These are phyloP conservation scores for Umbelopsis sp. DNA, from an alignment of 192 early-diverging fungal genomes.

Conservation along the genomic window DNA sequence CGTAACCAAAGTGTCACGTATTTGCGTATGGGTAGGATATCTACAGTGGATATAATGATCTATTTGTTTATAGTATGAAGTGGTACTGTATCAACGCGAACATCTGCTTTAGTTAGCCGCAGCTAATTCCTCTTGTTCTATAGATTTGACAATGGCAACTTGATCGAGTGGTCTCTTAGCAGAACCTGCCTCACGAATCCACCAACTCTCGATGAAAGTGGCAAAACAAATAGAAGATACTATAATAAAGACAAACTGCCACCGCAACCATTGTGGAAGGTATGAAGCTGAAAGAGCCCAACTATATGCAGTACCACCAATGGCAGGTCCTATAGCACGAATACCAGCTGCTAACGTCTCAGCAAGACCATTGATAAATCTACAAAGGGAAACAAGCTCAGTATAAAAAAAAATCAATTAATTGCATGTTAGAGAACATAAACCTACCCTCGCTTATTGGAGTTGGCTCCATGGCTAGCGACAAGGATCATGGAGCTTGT, in stretches of 20 bases:
- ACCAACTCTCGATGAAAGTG: neutral
- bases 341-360: neutral
- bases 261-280: neutral
- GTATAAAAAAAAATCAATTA: neutral
- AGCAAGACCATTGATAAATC: constrained; percentile 2
- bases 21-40: too few relatives aligned
- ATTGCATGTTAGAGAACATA: neutral
- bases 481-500: constrained; percentile 9
- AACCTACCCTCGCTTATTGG: neutral
- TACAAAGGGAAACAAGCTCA: neutral
- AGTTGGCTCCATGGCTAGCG: neutral
- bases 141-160: neutral
- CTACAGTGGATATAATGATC: too few relatives aligned
- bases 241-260: constrained; percentile 5
- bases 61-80: too few relatives aligned
- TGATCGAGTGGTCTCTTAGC: neutral
- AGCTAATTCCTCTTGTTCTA: neutral
- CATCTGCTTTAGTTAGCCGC: neutral
- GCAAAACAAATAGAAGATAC: neutral
- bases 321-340: constrained; percentile 6
- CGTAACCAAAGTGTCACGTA: too few relatives aligned
- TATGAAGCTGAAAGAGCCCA: neutral
- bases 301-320: neutral
- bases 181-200: neutral
- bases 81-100: too few relatives aligned